Conservation (phyloP, 176 grass and related monocot genomes). For the Thalia dealbata region DNA sequence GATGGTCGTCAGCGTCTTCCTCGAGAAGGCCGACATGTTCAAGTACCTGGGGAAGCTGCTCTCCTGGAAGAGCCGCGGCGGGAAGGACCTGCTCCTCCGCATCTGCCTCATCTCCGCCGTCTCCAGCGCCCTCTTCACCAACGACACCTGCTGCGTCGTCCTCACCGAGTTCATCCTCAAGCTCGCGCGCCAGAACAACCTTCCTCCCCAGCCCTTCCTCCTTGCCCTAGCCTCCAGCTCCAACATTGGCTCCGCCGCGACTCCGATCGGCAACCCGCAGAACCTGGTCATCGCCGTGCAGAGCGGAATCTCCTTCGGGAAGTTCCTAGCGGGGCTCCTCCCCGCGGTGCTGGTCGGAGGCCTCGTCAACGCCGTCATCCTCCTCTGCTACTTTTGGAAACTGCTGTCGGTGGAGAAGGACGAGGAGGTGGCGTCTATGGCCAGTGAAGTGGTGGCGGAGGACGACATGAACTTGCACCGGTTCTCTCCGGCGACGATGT, state of each 20-base stretch:
- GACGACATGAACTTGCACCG: slow-evolving; percentile 1
- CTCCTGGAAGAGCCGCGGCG: slow-evolving; percentile 16
- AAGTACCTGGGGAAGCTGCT: slow-evolving; percentile 12
- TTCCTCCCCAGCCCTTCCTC: slow-evolving; percentile 60
- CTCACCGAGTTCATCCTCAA: slow-evolving; percentile 77
- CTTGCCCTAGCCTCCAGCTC: slow-evolving; percentile 70
- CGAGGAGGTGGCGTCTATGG: neutral
- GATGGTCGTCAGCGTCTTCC: slow-evolving; percentile 17
- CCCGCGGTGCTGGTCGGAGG: slow-evolving; percentile 5
- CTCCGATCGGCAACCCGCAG: slow-evolving; percentile 95
- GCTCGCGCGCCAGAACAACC: slow-evolving; percentile 84
- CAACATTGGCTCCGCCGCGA: slow-evolving; percentile 75
- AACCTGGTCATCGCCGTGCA: slow-evolving; percentile 95
- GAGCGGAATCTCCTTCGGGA: slow-evolving; percentile 70
- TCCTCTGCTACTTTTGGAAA: slow-evolving; percentile 15
- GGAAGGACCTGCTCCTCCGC: slow-evolving; percentile 63
- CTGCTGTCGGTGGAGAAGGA: slow-evolving; percentile 9
- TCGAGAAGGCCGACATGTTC: slow-evolving; percentile 21
- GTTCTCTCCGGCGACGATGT: slow-evolving; percentile 14
- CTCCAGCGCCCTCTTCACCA: slow-evolving; percentile 89
- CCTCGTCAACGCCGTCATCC: slow-evolving; percentile 2
- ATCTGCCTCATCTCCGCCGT: slow-evolving; percentile 60
- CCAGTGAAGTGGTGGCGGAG: slow-evolving; percentile 2
- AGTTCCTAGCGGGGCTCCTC: neutral
- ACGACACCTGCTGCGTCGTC: slow-evolving; percentile 94